Conservation (phyloP, 1,284 basidiomycete genomes). For the Leucoagaricus sp. region DNA sequence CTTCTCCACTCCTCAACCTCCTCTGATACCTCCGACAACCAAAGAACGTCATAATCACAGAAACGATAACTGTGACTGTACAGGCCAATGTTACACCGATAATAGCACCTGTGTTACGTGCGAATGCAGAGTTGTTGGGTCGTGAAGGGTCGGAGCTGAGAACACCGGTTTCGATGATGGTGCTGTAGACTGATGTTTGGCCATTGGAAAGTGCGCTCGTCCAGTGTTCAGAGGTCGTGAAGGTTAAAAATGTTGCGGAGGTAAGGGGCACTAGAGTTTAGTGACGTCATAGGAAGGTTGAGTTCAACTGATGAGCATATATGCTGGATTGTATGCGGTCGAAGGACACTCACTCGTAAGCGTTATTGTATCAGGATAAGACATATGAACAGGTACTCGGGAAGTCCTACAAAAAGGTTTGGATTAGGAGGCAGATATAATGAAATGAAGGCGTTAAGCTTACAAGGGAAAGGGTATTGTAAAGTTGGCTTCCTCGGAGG, state of each 20-base stretch:
- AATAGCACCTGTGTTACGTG: constrained; percentile 35
- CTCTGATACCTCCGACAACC: neutral
- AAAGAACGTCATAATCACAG: constrained; percentile 1
- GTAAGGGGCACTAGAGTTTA: neutral
- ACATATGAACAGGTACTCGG: neutral
- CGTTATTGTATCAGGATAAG: neutral
- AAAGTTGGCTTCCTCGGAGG: neutral
- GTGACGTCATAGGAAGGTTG: neutral
- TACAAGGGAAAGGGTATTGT: neutral
- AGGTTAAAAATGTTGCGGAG: constrained; percentile 2
- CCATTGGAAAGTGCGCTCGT: constrained; percentile 15
- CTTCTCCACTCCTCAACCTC: neutral
- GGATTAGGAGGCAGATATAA: neutral
- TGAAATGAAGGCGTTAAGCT: neutral
- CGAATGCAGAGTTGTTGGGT: constrained; percentile 21
- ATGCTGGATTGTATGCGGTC: neutral
- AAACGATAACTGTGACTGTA: constrained; percentile 21
- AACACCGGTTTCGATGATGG: constrained; percentile 16
- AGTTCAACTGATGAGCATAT: too few relatives aligned
- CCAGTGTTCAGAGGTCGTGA: constrained; percentile 15
- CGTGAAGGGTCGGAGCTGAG: constrained; percentile 9
- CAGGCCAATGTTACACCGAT: constrained; percentile 34
- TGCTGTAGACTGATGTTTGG: constrained; percentile 11
- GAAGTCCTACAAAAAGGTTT: constrained; percentile 1
- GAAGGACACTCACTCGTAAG: neutral